Evolutionary conservation across 108 stramenopile species (phyloP), one percentile per base, ranked within the genome.

Genomic region (Skeletonema tropicum): DNA sequence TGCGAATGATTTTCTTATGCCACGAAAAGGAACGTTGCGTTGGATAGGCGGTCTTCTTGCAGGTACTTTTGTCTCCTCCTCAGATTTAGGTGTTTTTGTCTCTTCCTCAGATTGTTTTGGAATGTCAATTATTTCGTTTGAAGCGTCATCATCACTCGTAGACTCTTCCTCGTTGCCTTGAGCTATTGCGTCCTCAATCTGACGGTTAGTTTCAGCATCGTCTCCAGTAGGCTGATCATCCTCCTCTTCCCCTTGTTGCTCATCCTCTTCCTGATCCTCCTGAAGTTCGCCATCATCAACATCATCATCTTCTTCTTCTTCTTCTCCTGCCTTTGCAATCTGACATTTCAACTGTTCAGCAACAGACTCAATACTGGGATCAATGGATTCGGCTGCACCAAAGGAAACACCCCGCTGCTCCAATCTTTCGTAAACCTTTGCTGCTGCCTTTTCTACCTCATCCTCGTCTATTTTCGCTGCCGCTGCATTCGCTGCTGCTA

Each of bases 1-100:
- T 3, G 92, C 80, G 61, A 91, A 72, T 14, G 73, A 69, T 65
- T 84, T 84, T 60, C 83, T 23, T 12, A 75, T 11, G 12, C 68
- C 25, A 13, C 83, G 73, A 64, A 84, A 80, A 25, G 83, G 83
- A 36, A 84, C 83, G 36, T 60, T 71, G 26, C 30, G 35, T 35
- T 19, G 60, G 25, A 15, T 3, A n/a, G 39, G 60, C 1, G 36
- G 46, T 13, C 25, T 32, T 25, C 12, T 60, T 26, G 19, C 29
- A 1, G 73, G 5, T 76, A 41, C 25, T 30, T 70, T 59, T 36
- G 70, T 19, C 26, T 62, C 38, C 38, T 31, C 15, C 29, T 23
- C 3, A 10, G 31, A 39, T 15, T 55, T 29, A 35, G 25, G 25
- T 63, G 49, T 17, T 23, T 70, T 59, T 36, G 70, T 19, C 26